A percentile compares a stretch with the other conserved stretches of the same genome.
These are phyloP conservation scores for Neonectria faginata DNA, from an alignment of 2,329 filamentous ascomycete genomes.

Conservation along the genomic window DNA sequence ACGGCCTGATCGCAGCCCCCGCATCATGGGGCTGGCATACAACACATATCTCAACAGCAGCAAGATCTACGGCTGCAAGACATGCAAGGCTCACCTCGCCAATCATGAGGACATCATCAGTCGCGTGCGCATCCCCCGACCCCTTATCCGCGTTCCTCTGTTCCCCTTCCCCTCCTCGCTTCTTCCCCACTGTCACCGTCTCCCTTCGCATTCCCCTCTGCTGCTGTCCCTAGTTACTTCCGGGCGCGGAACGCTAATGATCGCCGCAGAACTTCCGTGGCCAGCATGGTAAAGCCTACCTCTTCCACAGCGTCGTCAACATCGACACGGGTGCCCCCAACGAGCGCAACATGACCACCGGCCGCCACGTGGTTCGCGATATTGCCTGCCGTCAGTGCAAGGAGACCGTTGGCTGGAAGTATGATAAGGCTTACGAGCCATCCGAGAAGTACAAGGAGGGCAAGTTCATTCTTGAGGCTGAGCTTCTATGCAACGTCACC, in stretches of 20 bases:
- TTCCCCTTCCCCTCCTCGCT: conserved; percentile 26
- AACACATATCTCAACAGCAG: conserved; percentile 89
- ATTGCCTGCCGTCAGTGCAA: conserved; percentile 92
- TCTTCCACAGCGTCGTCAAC: conserved; percentile 96
- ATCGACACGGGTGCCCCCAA: conserved; percentile 83
- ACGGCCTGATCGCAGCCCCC: conserved; percentile 24
- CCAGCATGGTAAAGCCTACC: conserved; percentile 97
- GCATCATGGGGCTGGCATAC: conserved; percentile 85
- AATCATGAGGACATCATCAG: conserved; percentile 98
- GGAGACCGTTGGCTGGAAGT: conserved; percentile 97
- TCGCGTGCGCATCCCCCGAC: conserved; percentile 69
- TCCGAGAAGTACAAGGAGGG: conserved; percentile 99
- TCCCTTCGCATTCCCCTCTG: conserved; percentile 1
- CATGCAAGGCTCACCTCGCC: conserved; percentile 94
- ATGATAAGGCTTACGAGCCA: conserved; percentile 94
- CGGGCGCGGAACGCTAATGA: conserved; percentile 19
- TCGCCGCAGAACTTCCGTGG: conserved; percentile 88
- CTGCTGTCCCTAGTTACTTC: neutral
- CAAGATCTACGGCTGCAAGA: conserved; percentile 93
- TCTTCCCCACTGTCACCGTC: conserved; percentile 1
- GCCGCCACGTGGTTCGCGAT: conserved; percentile 92
- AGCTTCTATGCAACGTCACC: conserved; percentile 84
- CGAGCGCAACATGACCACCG: conserved; percentile 98
- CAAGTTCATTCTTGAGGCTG: conserved; percentile 95
- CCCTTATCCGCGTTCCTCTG: neutral